Evolutionary conservation across 331 rosid species (phyloP).

Genomic region (Stylosanthes scabra): DNA sequence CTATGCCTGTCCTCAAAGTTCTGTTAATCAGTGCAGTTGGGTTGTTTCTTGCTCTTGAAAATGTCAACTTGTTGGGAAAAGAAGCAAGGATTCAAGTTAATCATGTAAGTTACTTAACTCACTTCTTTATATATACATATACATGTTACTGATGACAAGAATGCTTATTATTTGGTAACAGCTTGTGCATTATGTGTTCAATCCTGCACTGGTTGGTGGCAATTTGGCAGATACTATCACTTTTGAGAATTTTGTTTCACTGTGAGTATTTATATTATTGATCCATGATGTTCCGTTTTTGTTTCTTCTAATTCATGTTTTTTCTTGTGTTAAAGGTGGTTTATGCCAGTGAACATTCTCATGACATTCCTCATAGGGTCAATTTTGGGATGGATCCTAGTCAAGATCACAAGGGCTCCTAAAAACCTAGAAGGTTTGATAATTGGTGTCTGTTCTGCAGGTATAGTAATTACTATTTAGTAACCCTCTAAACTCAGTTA

Average conservation of each 20-base stretch:
- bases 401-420: conserved; percentile 58
- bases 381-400: conserved; percentile 56
- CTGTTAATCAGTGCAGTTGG: conserved; percentile 50
- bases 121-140: no score
- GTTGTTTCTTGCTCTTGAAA: conserved; percentile 49
- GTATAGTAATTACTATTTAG: conserved; percentile 18
- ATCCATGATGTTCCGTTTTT: background rate
- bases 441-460: conserved; percentile 60
- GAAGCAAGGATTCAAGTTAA: conserved; percentile 53
- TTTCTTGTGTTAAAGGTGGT: conserved; percentile 47
- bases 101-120: conserved; percentile 29
- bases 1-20: conserved; percentile 53
- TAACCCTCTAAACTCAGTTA: no score
- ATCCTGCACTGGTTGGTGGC: conserved; percentile 54
- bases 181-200: conserved; percentile 60
- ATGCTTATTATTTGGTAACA: conserved; percentile 30
- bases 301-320: conserved; percentile 23
- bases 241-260: conserved; percentile 39
- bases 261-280: conserved; percentile 41
- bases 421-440: conserved; percentile 55
- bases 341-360: conserved; percentile 68
- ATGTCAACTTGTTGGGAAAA: conserved; percentile 46
- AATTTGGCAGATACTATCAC: conserved; percentile 55
- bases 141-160: background rate
- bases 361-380: conserved; percentile 61